Base-by-base conservation (phyloP, 768 basidiomycete species). In the Mycena venus region DNA sequence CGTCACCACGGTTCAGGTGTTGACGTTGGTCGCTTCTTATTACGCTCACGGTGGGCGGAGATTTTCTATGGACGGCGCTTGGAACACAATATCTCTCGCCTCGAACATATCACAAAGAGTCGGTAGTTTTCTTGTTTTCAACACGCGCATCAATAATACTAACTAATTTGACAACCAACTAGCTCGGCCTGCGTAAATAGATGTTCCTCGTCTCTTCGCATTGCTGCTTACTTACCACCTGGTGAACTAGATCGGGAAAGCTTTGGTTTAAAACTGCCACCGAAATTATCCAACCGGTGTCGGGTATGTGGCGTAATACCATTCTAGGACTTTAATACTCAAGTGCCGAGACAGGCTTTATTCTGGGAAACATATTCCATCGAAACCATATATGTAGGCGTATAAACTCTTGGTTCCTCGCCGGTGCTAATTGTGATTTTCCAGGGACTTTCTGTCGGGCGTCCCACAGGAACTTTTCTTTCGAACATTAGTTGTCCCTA, bases 351-450 rank as follows among this genome's bases (percentile, higher is more conserved):
- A 17, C 19, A 77, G 40, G 79, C 82, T 34, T 80, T 90, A 25
- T 90, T 90, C 68, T 90, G 89, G 89, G 88, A 90, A 67, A 77
- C 86, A 8, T 81, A 84, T 68, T 79, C 84, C 1, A 79, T 86
- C 19, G 88, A 89, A 75, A 80, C 83, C 68, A 83, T 85, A 53
- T 85, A 87, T 70, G 88, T 87, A 83, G 34, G 11, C 15, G 3
- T 14, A 47, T 27, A 1, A 63, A 4, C 56, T 40, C 14, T 44
- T n/a, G 68, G 4, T 34, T 19, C 60, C 2, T 4, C 31, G 9
- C 44, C 34, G 34, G 36, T 17, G 19, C 36, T 53, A 75, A 56
- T 56, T 51, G 27, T 38, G 15, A 51, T 58, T 36, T n/a, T 70
- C 12, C 11, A 85, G 85, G 81, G 83, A 42, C 75, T 85, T 55